Base-by-base conservation (phyloP, 768 basidiomycete genomes). In the Megacollybia marginata region DNA sequence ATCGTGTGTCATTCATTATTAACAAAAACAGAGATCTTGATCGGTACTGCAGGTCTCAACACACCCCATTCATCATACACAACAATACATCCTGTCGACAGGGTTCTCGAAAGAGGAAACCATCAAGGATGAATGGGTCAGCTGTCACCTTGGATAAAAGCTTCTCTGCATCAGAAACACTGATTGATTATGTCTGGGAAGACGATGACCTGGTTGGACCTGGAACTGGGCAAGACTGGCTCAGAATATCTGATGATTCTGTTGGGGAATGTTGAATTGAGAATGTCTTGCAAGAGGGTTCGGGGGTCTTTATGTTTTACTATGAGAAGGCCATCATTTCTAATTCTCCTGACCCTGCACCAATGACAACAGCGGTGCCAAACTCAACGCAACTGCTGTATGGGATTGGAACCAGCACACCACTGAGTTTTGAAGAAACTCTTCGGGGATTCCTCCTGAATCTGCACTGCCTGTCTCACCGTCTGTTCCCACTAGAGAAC, bases 301-400 rank as follows among this genome's bases (percentile, higher is more conserved):
- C 77, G 16, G 70, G 69, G n/a, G 88, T 80, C 53, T 95, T 97
- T 65, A 90, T 99, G 88, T 74, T 97, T 35, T 98, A 91, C 60
- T 99, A 98, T 58, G 95, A 99, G 71, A 78, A 82, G 42, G 71
- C 84, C 31, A 64, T 67, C 46, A 47, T 55, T 12, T 49, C 48
- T 15, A 44, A 28, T 51, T 33, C 48, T 33, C 32, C 33, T 38
- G 43, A 47, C n/a, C 42, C 35, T 48, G 28, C 53, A 15, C 15
- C 42, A 31, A 33, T 23, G 32, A 51, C 42, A 12, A 28, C 23
- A 28, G 23, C 6, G 23, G 23, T 6, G 6, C 6, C 23, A 28
- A 28, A 28, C 23, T 28, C 23, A 28, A 28, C 23, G 6, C 23
- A 6, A 28, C 4, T 6, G 6, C 6, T 28, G 23, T 43, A 48